Base-by-base conservation (phyloP, 805 yeast genomes). In the Yarrowia divulgata region DNA sequence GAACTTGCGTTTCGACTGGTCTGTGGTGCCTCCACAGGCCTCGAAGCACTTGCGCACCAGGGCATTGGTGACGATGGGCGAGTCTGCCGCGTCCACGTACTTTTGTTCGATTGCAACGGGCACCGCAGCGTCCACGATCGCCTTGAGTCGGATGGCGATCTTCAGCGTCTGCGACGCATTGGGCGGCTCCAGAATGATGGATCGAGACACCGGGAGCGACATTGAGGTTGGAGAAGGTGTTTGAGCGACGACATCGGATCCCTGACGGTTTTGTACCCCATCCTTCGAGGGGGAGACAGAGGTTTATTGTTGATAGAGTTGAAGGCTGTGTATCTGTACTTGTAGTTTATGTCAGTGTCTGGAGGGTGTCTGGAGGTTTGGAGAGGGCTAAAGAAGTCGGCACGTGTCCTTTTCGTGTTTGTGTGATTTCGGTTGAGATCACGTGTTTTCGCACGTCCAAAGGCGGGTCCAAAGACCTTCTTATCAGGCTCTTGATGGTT, bases 131-230 rank as follows among this genome's bases (percentile, higher is more conserved):
- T 92, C 97, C 69, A 92, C 88, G 43, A 92, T 79, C 62, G 82
- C 80, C 76, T 91, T 92, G 75, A 92, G 81, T 73, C 91, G 90
- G 71, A 90, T 79, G 18, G 94, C 89, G 62, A 92, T 74, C 46
- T 74, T 74, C 43, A 74, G 71, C 19, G 73, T 70, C 54, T 74
- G 76, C 3, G 60, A 54, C 62, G 69, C 54, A 32, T 63, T 63
- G 16, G 68, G 68, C n/a, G 68, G 45, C 39, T 63, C 68, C 57
- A 63, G 8, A n/a, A 63, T 40, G 45, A 63, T 39, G 23, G 68
- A 63, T 1, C 55, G 34, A 7, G 68, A 63, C 16, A 48, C 57
- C 9, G 68, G 68, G 7, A 63, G 45, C 18, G 67, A 46, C 67
- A 62, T n/a, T 62, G 39, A 34, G 37, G 37, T 34, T 34, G 37